Evolutionary conservation across 176 grass and related monocot species (phyloP), one percentile per base, ranked within the genome.

Genomic region (Raddia guianensis): DNA sequence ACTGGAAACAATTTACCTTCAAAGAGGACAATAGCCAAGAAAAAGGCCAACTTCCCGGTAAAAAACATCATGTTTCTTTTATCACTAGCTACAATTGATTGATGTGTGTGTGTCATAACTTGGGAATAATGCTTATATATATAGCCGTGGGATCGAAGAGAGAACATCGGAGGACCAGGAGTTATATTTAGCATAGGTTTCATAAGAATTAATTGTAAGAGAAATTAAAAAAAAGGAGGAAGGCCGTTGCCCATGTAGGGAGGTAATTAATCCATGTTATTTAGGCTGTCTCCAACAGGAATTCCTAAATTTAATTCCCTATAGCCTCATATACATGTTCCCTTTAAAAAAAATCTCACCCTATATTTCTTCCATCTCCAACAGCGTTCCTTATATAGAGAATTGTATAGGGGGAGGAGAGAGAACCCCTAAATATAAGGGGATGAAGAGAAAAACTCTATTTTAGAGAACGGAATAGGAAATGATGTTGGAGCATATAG

Each of bases 1-100:
- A 49, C 20, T 12, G 32, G 68, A 62, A 53, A 77, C 33, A 63
- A 51, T 71, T 63, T 20, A 87, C 85, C 85, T 87, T 82, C 72
- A 52, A 81, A 75, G 18, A 86, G 70, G 58, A 75, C 52, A 61
- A 76, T 33, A 7, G 18, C 50, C 47, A 87, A 70, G 63, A 87
- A 7, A 20, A 82, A 45, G 4, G 57, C 49, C 66, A 78, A 42
- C 79, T 49, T 87, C 27, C 72, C 49, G 9, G 40, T 72, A 32
- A 15, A 82, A 47, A 72, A 0, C 79, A 65, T 72, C 80, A 58
- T 83, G 48, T 77, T 78, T 87, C 8, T 69, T 56, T 59, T 32
- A 21, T 35, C 49, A 27, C 66, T 68, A 18, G 6, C 7, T 49
- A 49, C 20, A 11, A 66, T 18, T 72, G 12, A 46, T 74, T 7